A percentile compares a stretch with the other conserved stretches of the same genome.
Conservation (phyloP, 2,329 filamentous ascomycete species). For the Cadophora malorum region DNA sequence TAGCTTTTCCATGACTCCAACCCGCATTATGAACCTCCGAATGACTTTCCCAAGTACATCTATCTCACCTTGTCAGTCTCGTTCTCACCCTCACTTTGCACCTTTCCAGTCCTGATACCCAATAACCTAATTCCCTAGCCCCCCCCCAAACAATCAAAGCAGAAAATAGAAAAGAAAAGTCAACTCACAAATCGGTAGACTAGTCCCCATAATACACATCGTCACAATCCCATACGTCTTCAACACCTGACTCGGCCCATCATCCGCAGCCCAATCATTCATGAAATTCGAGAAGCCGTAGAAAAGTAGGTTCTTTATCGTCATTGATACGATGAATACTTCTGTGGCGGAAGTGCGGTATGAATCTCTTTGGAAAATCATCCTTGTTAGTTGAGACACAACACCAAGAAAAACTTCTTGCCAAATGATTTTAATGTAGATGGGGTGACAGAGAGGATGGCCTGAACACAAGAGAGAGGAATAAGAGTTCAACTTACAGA, state of each 20-base stretch:
- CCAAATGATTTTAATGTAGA: too few relatives aligned
- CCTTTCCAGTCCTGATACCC: too few relatives aligned
- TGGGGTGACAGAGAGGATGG: not conserved
- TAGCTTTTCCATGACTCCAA: not conserved
- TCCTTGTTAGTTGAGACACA: too few relatives aligned
- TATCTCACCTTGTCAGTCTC: not conserved
- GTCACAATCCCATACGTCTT: constrained; percentile 1
- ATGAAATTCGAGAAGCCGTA: not conserved
- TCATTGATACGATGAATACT: not conserved
- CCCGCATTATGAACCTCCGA: not conserved
- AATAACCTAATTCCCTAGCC: too few relatives aligned
- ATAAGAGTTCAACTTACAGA: not conserved
- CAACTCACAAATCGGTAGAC: not conserved
- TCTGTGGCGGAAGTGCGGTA: not conserved
- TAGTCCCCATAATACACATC: not conserved
- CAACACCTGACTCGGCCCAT: not conserved
- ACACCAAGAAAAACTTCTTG: too few relatives aligned
- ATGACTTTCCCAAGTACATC: not conserved
- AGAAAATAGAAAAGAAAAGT: not conserved
- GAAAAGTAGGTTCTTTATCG: not conserved
- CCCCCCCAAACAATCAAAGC: too few relatives aligned
- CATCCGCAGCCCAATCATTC: not conserved
- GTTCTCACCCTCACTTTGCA: not conserved
- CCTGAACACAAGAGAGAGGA: not conserved
- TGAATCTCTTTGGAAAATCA: too few relatives aligned